Evolutionary conservation across 805 yeast species (phyloP), one percentile per base, ranked within the genome.

Genomic region (Hanseniaspora pseudoguilliermondii): DNA sequence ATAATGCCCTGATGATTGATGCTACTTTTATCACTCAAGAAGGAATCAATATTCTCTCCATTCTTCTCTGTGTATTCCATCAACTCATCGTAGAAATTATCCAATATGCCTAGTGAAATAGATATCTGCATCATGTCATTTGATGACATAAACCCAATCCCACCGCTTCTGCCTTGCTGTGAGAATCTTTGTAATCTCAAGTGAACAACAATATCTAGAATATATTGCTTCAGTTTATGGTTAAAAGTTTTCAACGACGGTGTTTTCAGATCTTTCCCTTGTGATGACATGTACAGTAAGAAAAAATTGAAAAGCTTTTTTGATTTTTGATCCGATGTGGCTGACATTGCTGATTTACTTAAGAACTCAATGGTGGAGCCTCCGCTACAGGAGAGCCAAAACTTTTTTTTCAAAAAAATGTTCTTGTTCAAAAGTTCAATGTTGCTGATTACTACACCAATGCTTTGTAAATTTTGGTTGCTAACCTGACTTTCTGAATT

Each of bases 161-260:
- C 87, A 2, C 77, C 76, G 3, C 66, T 69, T 51, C 62, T 65
- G 13, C 64, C 63, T 40, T 62, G 64, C 38, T 69, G 64, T 15
- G 79, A 74, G 60, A 81, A 71, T 50, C 86, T 63, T 61, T 82
- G 84, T 63, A 76, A 72, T 53, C 88, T 69, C 8, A 78, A 58
- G 62, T 75, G 80, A 2, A 82, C 71, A 39, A 79, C 69, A 7
- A 83, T 71, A 63, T 82, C 86, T 57, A 80, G 75, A 59, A 80
- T 74, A 60, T 82, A 82, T 10, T 81, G 69, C 40, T 66, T 65
- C n/a, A 81, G 67, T 47, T 77, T 81, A 1, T 76, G 71, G 3
- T 71, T 68, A 10, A 79, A 62, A n/a, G 58, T 61, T 8, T 38
- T 20, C 5, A 20, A 16, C 3, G n/a, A 10, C 20, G 40, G 18